Evolutionary conservation across 2,329 filamentous ascomycete species (phyloP).

Genomic region (Dryadomyces sulphureus): DNA sequence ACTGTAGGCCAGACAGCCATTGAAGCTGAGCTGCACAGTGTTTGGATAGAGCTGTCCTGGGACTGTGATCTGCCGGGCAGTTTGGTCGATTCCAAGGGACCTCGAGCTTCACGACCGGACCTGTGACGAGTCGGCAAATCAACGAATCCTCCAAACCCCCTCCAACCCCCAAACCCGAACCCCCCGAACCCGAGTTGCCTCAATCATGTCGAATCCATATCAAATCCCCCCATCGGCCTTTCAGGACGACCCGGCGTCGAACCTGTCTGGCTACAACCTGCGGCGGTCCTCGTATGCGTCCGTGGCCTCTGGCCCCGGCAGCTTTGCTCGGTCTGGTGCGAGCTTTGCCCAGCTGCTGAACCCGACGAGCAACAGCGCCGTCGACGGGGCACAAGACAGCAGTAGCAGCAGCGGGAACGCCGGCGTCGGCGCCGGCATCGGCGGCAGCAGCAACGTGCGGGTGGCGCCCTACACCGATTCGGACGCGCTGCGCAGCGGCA

Average conservation of each 20-base stretch:
- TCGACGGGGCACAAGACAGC: constrained; percentile 8
- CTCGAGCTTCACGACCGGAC: neutral
- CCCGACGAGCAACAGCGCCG: constrained; percentile 10
- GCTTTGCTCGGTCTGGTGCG: constrained; percentile 20
- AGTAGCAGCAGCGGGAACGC: neutral
- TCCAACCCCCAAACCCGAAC: no score
- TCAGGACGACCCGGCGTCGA: constrained; percentile 17
- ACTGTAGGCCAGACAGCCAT: no score
- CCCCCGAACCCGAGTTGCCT: no score
- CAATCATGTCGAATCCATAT: constrained; percentile 27
- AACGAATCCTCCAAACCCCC: no score
- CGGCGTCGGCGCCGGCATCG: constrained; percentile 13
- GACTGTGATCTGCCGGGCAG: no score
- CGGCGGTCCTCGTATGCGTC: constrained; percentile 25
- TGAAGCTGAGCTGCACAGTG: no score
- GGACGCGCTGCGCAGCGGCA: neutral
- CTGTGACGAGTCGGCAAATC: no score
- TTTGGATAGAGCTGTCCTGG: no score
- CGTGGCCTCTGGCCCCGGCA: constrained; percentile 23
- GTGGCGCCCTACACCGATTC: neutral
- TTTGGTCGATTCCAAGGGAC: neutral
- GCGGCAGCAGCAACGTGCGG: constrained; percentile 1
- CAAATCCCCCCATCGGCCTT: constrained; percentile 20
- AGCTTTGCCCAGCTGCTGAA: constrained; percentile 37
- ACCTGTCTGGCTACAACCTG: constrained; percentile 15